Percentiles rank a stretch among this genome's conserved stretches.
Evolutionary conservation across 192 early-diverging fungal species (phyloP).

Genomic region (Coemansia sp.): DNA sequence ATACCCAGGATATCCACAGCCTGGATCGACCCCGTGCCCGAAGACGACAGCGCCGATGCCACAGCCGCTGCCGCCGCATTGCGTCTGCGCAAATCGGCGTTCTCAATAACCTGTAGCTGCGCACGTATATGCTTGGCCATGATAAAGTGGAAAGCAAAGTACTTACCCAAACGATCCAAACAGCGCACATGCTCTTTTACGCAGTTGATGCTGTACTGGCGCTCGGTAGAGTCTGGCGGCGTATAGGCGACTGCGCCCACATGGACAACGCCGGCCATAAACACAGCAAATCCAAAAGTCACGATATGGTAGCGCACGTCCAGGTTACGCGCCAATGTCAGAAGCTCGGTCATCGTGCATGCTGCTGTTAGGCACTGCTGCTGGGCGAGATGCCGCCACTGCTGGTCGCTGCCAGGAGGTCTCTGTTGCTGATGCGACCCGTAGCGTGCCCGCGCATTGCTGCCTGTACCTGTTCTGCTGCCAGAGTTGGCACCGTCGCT

Average conservation of each 20-base stretch:
- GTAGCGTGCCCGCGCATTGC: background rate
- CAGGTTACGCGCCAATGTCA: conserved; percentile 29
- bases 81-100: conserved; percentile 19
- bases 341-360: conserved; percentile 52
- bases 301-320: conserved; percentile 54
- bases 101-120: conserved; percentile 47
- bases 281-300: conserved; percentile 52
- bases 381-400: conserved; percentile 52
- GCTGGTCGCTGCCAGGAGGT: conserved; percentile 9
- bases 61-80: conserved; percentile 4
- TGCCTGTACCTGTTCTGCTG: background rate
- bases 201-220: conserved; percentile 55
- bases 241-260: conserved; percentile 49
- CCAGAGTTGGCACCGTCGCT: background rate
- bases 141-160: conserved; percentile 54
- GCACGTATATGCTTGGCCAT: conserved; percentile 57
- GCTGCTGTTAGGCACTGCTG: conserved; percentile 54
- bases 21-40: background rate
- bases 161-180: conserved; percentile 47
- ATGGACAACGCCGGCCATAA: conserved; percentile 55
- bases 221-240: conserved; percentile 39
- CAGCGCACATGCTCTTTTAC: conserved; percentile 49
- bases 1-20: background rate
- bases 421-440: background rate
- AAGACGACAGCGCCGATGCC: conserved; percentile 4